Base-by-base conservation (phyloP, 139 green algal genomes). In the Chlorella vulgaris region DNA sequence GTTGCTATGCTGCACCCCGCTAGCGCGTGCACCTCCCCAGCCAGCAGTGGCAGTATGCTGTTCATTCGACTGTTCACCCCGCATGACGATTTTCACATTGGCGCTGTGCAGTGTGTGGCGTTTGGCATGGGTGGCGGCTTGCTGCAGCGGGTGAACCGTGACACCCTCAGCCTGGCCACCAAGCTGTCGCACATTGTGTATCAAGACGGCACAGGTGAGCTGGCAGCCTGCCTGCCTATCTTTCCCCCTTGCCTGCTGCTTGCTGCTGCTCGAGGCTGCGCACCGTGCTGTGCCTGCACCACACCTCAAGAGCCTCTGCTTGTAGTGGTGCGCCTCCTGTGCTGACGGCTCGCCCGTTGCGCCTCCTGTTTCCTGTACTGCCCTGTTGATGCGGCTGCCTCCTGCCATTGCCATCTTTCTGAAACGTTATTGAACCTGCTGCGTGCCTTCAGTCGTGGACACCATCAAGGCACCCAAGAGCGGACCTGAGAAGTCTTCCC, bases 91-190 rank as follows among this genome's bases (percentile, higher is more conserved):
- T n/a, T n/a, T n/a, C n/a, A n/a, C n/a, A n/a, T 69, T 15, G 39
- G 18, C 31, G 26, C 47, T 7, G 21, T 80, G 78, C 83, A 90
- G 82, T 91, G 89, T 53, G 91, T 96, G 35, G 89, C 89, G 0
- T 98, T 78, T 87, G 95, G 95, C 83, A 98, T 98, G 94, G 94
- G 94, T 0, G 93, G 93, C n/a, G 94, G 94, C 4, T 88, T 98
- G 76, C 91, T 98, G 83, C 94, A 98, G 78, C 91, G 91, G 73
- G 84, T 97, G 19, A 96, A 97, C 88, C 88, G 95, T 18, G 95
- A 98, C 90, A 97, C 94, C 40, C 93, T 98, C 89, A 94, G 87
- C 43, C 96, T 98, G 85, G 95, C 94, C 39, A 96, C 94, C 73
- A 98, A 98, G 88, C 90, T 98, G 28, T 89, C 79, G 82, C 91